phyloP scores from a whole-genome alignment of 2,329 filamentous ascomycete genomes.

The Stagonosporopsis cucurbitacearum region DNA sequence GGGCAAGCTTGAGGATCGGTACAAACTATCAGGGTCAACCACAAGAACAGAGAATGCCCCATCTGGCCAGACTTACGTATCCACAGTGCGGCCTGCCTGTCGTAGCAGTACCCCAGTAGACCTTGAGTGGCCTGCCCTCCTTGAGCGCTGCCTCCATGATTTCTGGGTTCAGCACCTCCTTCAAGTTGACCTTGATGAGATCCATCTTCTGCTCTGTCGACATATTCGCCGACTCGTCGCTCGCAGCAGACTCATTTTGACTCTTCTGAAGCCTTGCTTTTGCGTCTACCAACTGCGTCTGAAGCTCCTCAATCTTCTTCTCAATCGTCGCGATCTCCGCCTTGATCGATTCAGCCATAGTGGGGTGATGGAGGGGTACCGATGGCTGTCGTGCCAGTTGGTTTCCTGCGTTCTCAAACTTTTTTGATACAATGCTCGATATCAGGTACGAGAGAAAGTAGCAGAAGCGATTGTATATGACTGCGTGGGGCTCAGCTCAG shows the following conservation, averaged over 20 bases:
- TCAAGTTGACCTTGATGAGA: constrained; percentile 80
- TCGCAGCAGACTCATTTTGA: constrained; percentile 23
- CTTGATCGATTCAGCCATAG: constrained; percentile 40
- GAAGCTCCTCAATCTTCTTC: constrained; percentile 41
- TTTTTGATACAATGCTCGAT: neutral
- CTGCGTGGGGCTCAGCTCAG: constrained; percentile 11
- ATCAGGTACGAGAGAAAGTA: neutral
- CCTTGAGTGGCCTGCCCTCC: constrained; percentile 69
- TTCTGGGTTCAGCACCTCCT: constrained; percentile 82
- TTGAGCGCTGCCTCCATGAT: constrained; percentile 77
- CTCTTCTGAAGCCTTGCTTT: constrained; percentile 37
- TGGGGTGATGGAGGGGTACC: constrained; percentile 34
- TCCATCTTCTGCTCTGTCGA: constrained; percentile 68
- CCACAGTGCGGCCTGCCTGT: constrained; percentile 89
- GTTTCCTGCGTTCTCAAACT: neutral
- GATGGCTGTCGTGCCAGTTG: constrained; percentile 23
- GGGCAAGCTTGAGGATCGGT: constrained; percentile 85
- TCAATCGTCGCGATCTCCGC: constrained; percentile 43
- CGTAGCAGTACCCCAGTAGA: constrained; percentile 90
- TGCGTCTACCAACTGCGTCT: constrained; percentile 40
- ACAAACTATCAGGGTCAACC: constrained; percentile 62
- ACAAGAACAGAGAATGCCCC: neutral
- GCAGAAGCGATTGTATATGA: constrained; percentile 6
- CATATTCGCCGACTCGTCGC: constrained; percentile 41
- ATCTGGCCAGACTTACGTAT: constrained; percentile 59